phyloP scores from a whole-genome alignment of 2,329 filamentous ascomycete species.

The Apiospora sp. region DNA sequence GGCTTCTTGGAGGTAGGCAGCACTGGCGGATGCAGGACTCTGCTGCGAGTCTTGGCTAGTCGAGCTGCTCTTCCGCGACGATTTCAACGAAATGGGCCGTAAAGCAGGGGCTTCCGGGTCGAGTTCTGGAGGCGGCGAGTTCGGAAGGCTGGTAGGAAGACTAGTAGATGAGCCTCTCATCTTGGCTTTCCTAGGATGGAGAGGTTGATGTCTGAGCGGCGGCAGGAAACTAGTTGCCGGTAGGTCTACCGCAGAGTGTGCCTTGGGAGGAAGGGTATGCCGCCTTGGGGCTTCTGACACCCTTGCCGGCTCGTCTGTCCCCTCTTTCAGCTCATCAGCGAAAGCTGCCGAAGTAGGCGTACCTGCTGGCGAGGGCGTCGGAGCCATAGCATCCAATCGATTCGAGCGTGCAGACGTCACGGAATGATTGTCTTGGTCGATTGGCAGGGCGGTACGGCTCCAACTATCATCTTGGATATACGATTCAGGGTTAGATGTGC shows the following conservation, averaged over 20 bases:
- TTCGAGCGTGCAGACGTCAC: slow-evolving; percentile 24
- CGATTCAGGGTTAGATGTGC: not conserved
- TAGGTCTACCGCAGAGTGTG: slow-evolving; percentile 41
- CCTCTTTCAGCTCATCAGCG: slow-evolving; percentile 33
- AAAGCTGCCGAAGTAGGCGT: slow-evolving; percentile 36
- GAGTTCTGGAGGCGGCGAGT: slow-evolving; percentile 39
- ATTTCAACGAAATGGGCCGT: slow-evolving; percentile 39
- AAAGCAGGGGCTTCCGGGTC: slow-evolving; percentile 35
- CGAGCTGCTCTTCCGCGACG: slow-evolving; percentile 36
- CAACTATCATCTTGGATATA: slow-evolving; percentile 34
- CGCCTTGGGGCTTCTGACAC: slow-evolving; percentile 26
- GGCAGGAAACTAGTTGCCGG: slow-evolving; percentile 46
- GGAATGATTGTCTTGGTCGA: slow-evolving; percentile 36
- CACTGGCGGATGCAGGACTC: slow-evolving; percentile 37
- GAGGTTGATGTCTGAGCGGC: slow-evolving; percentile 48
- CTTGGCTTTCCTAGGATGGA: slow-evolving; percentile 41
- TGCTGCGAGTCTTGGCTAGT: slow-evolving; percentile 36
- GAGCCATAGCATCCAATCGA: slow-evolving; percentile 25
- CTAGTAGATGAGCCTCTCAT: slow-evolving; percentile 33
- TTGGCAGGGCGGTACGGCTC: slow-evolving; percentile 36
- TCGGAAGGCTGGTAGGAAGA: slow-evolving; percentile 36
- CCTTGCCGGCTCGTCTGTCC: slow-evolving; percentile 30
- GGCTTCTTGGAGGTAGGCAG: slow-evolving; percentile 47
- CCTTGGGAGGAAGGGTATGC: slow-evolving; percentile 33
- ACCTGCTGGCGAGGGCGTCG: slow-evolving; percentile 32